phyloP scores from a whole-genome alignment of 2,329 filamentous ascomycete species.

The Ustulina deusta region DNA sequence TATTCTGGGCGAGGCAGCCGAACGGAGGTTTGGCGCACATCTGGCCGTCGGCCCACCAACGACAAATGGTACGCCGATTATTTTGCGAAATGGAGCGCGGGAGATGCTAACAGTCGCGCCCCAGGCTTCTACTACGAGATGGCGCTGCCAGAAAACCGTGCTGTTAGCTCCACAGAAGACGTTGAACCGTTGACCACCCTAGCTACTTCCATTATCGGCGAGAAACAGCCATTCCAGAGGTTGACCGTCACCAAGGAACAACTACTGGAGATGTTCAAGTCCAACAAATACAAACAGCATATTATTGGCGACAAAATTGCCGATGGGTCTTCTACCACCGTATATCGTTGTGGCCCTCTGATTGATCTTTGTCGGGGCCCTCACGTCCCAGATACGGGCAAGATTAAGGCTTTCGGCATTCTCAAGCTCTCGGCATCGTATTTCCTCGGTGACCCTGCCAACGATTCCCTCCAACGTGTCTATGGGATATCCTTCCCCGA shows the following conservation, averaged over 20 bases:
- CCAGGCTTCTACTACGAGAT: constrained; percentile 92
- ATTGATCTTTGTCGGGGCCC: constrained; percentile 97
- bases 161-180: constrained; percentile 37
- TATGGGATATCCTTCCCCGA: constrained; percentile 96
- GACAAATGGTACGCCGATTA: constrained; percentile 70
- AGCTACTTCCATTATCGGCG: constrained; percentile 30
- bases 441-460: constrained; percentile 92
- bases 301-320: constrained; percentile 94
- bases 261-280: constrained; percentile 72
- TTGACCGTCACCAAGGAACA: constrained; percentile 34
- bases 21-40: constrained; percentile 89
- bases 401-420: constrained; percentile 94
- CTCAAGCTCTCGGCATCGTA: constrained; percentile 84
- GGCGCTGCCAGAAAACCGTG: constrained; percentile 68
- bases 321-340: constrained; percentile 90
- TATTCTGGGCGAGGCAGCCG: constrained; percentile 93
- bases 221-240: constrained; percentile 40
- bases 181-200: constrained; percentile 32
- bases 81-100: no score
- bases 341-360: constrained; percentile 92
- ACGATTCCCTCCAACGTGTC: constrained; percentile 95
- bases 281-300: constrained; percentile 95
- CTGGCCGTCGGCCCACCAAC: constrained; percentile 95
- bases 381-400: constrained; percentile 91
- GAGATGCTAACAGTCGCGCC: not conserved